Evolutionary conservation across 768 basidiomycete genomes (phyloP), one percentile per base, ranked within the genome.

Genomic region (Tylopilus cervinicoccineus): DNA sequence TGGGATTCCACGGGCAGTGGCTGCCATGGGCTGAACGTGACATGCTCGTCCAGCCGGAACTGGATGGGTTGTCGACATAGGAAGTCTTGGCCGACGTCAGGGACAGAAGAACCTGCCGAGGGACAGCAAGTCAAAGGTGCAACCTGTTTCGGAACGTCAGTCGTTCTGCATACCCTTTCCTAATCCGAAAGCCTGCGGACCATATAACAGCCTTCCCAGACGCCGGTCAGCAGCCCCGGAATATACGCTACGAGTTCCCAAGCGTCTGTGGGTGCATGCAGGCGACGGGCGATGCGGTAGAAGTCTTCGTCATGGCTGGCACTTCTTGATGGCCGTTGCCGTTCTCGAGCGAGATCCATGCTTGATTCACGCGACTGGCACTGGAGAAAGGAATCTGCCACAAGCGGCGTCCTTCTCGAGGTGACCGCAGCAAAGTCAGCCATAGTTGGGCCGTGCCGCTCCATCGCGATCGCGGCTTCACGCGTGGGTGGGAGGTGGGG

Each of bases 121-220:
- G 50, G n/a, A 31, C 57, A 60, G 6, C 50, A 46, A 26, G 58
- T 48, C 45, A 50, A 45, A 27, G 68, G 47, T 14, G 66, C 67
- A 13, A 66, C 62, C 68, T 69, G 50, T 44, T 16, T 12, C 3
- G 17, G 10, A n/a, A 34, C 7, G 46, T 67, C 48, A 67, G 58
- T 45, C 40, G 43, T 45, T 17, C 43, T 39, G 43, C 38, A 42
- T 16, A 40, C 38, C 38, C 45, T 38, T 39, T 43, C 52, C 39
- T 34, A 55, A 60, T 55, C 36, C 39, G 13, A 64, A 32, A 53
- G 54, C 36, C 47, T 39, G 59, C 69, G 59, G 54, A 81, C 83
- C 77, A 78, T 78, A 59, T 74, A 79, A 39, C 69, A 70, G 1
- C 83, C 83, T 64, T 83, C 76, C 83, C 83, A 84, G 50, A 76